Base-by-base conservation (phyloP, 352 stramenopile genomes). In the Globisporangium spinosum region DNA sequence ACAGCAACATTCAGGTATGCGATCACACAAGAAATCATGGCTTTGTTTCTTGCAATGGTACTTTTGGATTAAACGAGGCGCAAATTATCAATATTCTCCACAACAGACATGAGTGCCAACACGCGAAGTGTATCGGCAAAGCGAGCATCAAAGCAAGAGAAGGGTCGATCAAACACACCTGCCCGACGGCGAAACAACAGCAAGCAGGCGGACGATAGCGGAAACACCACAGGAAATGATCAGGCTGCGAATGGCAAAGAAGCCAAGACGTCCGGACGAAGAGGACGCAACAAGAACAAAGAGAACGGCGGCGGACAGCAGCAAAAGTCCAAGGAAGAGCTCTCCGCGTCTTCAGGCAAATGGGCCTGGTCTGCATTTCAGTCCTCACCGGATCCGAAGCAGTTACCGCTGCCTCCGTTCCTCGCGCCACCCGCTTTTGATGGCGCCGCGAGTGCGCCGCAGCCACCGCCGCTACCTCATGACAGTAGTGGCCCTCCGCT, bases 281-380 rank as follows among this genome's bases (percentile, higher is more conserved):
- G 62, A 38, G 83, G 78, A 35, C 80, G 78, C 35, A 65, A 40
- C 47, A 86, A 83, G 70, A 84, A 60, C 53, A 86, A 77, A 23
- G 60, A 66, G 32, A 58, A 58, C 53, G 9, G 25, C 12, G 25
- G 45, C 0, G 13, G 45, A 51, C 8, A 77, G n/a, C 65, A 79
- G 68, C 64, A 64, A 1, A 80, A 87, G 68, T 64, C 72, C 59
- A 87, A 90, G 57, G 74, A 86, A 55, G 76, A 87, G 53, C 64
- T 84, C 6, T 89, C 82, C 45, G 67, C 78, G 0, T 77, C 74
- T 17, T 38, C 53, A 4, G 81, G 83, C 47, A 94, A 94, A 62
- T 94, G 84, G 84, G 86, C 86, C 10, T 94, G 86, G 86, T 93
- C 84, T 57, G 84, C 84, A 32, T 94, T 94, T 64, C 86, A 94